phyloP scores from a whole-genome alignment of 2,329 filamentous ascomycete genomes.

The Fusarium sp. region DNA sequence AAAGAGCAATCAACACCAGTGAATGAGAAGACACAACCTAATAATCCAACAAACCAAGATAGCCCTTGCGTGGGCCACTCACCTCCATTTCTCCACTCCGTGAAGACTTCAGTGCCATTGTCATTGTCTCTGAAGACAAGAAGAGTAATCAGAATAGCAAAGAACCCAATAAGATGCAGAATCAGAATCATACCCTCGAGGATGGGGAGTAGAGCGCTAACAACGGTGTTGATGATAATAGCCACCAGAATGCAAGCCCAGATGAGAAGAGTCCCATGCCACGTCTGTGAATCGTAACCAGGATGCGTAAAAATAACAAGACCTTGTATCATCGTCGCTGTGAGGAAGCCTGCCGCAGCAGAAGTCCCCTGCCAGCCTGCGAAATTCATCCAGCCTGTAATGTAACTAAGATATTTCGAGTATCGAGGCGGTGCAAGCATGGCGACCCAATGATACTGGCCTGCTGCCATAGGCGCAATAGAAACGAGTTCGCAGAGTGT shows the following conservation, averaged over 20 bases:
- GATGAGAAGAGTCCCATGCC: constrained; percentile 49
- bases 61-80: constrained; percentile 40
- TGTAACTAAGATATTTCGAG: constrained; percentile 50
- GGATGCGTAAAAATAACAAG: constrained; percentile 38
- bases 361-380: constrained; percentile 47
- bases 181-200: constrained; percentile 58
- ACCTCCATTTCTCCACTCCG: constrained; percentile 45
- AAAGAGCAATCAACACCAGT: constrained; percentile 44
- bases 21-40: constrained; percentile 44
- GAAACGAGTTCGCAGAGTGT: constrained; percentile 44
- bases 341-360: constrained; percentile 42
- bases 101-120: constrained; percentile 48
- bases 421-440: constrained; percentile 42
- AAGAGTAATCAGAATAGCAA: constrained; percentile 54
- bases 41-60: constrained; percentile 43
- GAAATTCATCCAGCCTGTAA: constrained; percentile 46
- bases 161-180: constrained; percentile 60
- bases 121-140: constrained; percentile 50
- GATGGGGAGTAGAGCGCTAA: constrained; percentile 49
- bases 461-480: constrained; percentile 42
- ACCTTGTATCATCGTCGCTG: constrained; percentile 47
- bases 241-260: constrained; percentile 58
- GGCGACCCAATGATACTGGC: constrained; percentile 44
- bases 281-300: constrained; percentile 37
- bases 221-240: constrained; percentile 54